A percentile compares a stretch with the other conserved stretches of the same genome.
These are phyloP conservation scores for Backusella circina DNA, from an alignment of 192 early-diverging fungal species.

Conservation along the genomic window DNA sequence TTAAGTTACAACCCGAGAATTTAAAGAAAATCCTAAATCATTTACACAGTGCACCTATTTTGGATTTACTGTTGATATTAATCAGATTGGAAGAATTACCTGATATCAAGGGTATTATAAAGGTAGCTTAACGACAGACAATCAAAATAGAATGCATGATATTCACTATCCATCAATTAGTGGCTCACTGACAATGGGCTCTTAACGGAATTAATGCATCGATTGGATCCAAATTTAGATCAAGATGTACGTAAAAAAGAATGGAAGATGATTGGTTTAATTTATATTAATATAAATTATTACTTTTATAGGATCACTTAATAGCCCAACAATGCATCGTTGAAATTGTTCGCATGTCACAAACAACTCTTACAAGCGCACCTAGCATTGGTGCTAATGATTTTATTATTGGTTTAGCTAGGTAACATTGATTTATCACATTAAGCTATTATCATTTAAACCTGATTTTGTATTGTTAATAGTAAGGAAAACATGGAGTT, in stretches of 20 bases:
- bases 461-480: background rate
- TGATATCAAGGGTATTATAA: conserved; percentile 81
- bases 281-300: background rate
- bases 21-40: conserved; percentile 78
- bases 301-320: conserved; percentile 29
- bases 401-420: conserved; percentile 28
- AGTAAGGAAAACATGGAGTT: conserved; percentile 74
- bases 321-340: conserved; percentile 39
- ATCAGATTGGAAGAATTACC: conserved; percentile 89
- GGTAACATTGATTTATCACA: background rate
- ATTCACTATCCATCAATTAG: conserved; percentile 35
- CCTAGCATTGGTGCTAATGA: conserved; percentile 36
- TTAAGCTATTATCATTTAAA: background rate
- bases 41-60: conserved; percentile 81
- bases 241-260: conserved; percentile 54
- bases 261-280: background rate
- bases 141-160: background rate
- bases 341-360: conserved; percentile 39
- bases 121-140: conserved; percentile 42
- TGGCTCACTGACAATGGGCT: conserved; percentile 86
- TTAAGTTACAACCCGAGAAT: conserved; percentile 72
- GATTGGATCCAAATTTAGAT: conserved; percentile 76
- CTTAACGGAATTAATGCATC: conserved; percentile 68
- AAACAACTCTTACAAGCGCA: conserved; percentile 26
- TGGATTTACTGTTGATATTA: conserved; percentile 88